Percentiles rank a stretch among this genome's conserved stretches.
Conservation (phyloP, 2,329 filamentous ascomycete genomes). For the Neonectria magnoliae region DNA sequence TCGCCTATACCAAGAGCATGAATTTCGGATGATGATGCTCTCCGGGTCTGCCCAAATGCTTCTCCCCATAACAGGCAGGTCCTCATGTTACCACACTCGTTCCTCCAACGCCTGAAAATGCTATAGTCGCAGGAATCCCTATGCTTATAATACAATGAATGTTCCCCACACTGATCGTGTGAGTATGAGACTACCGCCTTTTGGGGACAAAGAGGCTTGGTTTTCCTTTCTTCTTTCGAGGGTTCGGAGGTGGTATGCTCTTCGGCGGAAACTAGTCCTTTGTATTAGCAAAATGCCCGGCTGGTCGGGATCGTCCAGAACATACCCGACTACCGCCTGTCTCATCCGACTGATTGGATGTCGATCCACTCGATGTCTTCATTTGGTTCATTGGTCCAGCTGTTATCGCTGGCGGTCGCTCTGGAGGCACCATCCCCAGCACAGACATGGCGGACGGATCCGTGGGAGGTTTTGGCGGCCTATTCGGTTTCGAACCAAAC, state of each 20-base stretch:
- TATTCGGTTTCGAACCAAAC: constrained; percentile 47
- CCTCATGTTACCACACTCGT: not conserved
- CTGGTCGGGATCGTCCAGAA: not conserved
- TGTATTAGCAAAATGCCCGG: constrained; percentile 26
- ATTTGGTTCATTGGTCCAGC: constrained; percentile 22
- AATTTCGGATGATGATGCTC: not conserved
- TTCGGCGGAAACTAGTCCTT: constrained; percentile 25
- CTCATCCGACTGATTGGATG: constrained; percentile 27
- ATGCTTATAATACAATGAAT: constrained; percentile 22
- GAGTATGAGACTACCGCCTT: constrained; percentile 42
- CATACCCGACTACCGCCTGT: constrained; percentile 36
- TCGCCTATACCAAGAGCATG: not conserved
- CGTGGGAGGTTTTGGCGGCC: constrained; percentile 45
- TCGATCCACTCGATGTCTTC: constrained; percentile 37
- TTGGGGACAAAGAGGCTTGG: constrained; percentile 58
- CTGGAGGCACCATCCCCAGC: constrained; percentile 59
- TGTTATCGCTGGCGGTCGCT: constrained; percentile 50
- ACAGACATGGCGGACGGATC: constrained; percentile 65
- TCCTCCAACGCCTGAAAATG: constrained; percentile 38
- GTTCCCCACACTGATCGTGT: not conserved
- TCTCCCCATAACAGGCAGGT: not conserved
- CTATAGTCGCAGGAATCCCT: constrained; percentile 10
- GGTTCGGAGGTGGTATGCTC: constrained; percentile 39
- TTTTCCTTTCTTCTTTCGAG: constrained; percentile 54
- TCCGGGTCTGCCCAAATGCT: constrained; percentile 4